A percentile compares a stretch with the other conserved stretches of the same genome.
phyloP scores from a whole-genome alignment of 495 filamentous ascomycete genomes.

The Penicillium bovifimosum region DNA sequence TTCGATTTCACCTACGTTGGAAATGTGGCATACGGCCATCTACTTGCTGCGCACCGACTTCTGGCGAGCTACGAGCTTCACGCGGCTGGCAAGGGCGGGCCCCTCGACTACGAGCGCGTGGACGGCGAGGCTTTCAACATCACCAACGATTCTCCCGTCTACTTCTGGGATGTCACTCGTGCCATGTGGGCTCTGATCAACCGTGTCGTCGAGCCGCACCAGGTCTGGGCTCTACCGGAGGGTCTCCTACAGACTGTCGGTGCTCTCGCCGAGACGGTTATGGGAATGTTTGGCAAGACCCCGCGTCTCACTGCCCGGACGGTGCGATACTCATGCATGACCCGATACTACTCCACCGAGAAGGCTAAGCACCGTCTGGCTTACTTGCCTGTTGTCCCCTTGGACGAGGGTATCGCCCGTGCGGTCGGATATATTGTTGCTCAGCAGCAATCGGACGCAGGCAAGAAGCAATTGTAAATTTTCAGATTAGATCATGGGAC shows the following conservation, averaged over 20 bases:
- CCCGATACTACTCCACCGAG: slow-evolving; percentile 75
- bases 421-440: slow-evolving; percentile 64
- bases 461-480: slow-evolving; percentile 42
- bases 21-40: slow-evolving; percentile 46
- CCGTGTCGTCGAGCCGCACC: slow-evolving; percentile 53
- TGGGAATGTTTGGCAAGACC: slow-evolving; percentile 62
- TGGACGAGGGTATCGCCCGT: slow-evolving; percentile 69
- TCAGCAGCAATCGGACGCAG: slow-evolving; percentile 27
- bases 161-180: slow-evolving; percentile 93
- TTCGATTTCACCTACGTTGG: slow-evolving; percentile 56
- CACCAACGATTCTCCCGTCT: slow-evolving; percentile 85
- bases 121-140: slow-evolving; percentile 95
- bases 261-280: slow-evolving; percentile 60
- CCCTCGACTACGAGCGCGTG: slow-evolving; percentile 70
- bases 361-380: slow-evolving; percentile 77
- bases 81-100: slow-evolving; percentile 47
- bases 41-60: slow-evolving; percentile 61
- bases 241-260: slow-evolving; percentile 61
- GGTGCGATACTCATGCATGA: slow-evolving; percentile 74
- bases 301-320: slow-evolving; percentile 69
- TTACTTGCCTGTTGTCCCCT: slow-evolving; percentile 65
- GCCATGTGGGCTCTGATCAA: slow-evolving; percentile 71
- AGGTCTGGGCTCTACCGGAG: slow-evolving; percentile 65
- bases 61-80: slow-evolving; percentile 50
- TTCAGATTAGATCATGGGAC: slow-evolving; percentile 2